Evolutionary conservation across 2,329 filamentous ascomycete genomes (phyloP).

Genomic region (Davidsoniella neocaledoniae): DNA sequence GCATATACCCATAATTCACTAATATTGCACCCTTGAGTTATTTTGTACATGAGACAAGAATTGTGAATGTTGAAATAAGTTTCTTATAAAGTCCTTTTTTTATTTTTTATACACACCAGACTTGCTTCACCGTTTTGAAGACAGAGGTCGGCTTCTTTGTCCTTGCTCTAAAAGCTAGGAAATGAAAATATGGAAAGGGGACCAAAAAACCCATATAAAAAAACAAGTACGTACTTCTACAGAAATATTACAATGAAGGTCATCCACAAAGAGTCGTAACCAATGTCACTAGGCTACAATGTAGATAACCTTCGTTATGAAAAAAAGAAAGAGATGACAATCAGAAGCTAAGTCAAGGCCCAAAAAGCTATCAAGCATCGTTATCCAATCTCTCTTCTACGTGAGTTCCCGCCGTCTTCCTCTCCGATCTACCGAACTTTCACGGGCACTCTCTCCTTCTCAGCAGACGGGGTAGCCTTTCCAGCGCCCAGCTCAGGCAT

Average conservation of each 20-base stretch:
- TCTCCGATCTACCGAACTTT: slow-evolving; percentile 1
- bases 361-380: background rate
- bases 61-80: no score
- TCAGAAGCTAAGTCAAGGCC: no score
- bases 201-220: background rate
- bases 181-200: no score
- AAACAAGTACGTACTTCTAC: slow-evolving; percentile 5
- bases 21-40: no score
- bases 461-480: background rate
- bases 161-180: no score
- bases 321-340: no score
- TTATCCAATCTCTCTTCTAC: background rate
- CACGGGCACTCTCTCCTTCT: background rate
- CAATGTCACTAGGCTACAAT: background rate
- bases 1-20: no score
- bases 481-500: slow-evolving; percentile 7
- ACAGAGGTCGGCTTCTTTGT: no score
- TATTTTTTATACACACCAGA: no score
- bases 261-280: background rate
- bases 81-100: background rate
- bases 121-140: no score
- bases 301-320: background rate
- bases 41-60: no score
- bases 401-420: background rate
- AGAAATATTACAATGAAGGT: slow-evolving; percentile 2